Evolutionary conservation across 192 early-diverging fungal species (phyloP).

Genomic region (Phlyctochytrium arcticum): DNA sequence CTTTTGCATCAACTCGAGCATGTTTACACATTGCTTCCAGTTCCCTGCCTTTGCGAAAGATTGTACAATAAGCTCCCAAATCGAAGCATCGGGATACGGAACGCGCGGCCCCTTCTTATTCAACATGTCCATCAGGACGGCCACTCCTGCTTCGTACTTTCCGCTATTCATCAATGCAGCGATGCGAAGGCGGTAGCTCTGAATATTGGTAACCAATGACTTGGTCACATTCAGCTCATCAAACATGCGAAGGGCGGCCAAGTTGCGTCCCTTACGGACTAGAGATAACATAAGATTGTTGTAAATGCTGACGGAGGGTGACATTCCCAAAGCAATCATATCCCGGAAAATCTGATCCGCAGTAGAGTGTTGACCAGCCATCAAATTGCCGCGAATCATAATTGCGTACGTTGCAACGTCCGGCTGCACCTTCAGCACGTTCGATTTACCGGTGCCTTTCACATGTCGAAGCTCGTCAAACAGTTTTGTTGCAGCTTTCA

Average conservation of each 20-base stretch:
- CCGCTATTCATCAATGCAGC: conserved; percentile 8
- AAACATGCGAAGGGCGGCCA: conserved; percentile 9
- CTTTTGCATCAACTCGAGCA: too few species aligned
- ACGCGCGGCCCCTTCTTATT: not conserved
- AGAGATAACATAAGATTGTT: conserved; percentile 9
- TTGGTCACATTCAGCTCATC: not conserved
- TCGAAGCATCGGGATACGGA: conserved; percentile 8
- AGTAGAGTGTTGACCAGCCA: not conserved
- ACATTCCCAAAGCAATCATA: conserved; percentile 4
- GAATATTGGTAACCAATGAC: not conserved
- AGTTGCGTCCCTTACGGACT: conserved; percentile 2
- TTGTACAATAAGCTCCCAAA: conserved; percentile 2
- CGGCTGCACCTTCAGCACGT: not conserved
- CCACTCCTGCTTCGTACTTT: not conserved
- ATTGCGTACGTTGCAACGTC: conserved; percentile 7
- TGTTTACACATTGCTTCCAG: too few species aligned
- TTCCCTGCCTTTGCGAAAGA: not conserved
- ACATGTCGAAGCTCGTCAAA: conserved; percentile 8
- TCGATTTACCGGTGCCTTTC: not conserved
- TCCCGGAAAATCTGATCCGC: conserved; percentile 12
- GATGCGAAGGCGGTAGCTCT: conserved; percentile 9
- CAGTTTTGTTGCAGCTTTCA: not conserved
- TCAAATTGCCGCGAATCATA: conserved; percentile 14
- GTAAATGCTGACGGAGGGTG: not conserved
- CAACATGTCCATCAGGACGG: conserved; percentile 5